A percentile compares a stretch with the other conserved stretches of the same genome.
phyloP scores from a whole-genome alignment of 805 yeast genomes.

The Saccharomycopsis malanga region DNA sequence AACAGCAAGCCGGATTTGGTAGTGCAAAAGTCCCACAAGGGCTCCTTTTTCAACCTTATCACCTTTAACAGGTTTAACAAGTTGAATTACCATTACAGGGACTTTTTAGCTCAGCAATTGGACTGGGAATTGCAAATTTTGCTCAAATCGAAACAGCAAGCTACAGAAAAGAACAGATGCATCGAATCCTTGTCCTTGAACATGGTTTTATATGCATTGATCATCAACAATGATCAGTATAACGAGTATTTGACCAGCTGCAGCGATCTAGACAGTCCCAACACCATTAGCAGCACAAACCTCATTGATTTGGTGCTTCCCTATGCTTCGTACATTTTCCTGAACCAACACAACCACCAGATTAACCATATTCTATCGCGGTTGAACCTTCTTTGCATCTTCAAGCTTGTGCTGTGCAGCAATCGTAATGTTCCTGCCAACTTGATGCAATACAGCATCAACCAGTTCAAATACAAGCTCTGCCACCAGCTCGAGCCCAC shows the following conservation, averaged over 20 bases:
- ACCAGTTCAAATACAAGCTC: conserved; percentile 37
- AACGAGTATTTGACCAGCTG: conserved; percentile 4
- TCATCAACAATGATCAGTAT: conserved; percentile 7
- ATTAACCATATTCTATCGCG: conserved; percentile 27
- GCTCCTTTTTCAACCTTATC: conserved; percentile 19
- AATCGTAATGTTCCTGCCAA: conserved; percentile 17
- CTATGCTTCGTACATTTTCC: conserved; percentile 33
- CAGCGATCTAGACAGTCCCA: conserved; percentile 2
- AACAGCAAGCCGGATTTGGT: conserved; percentile 16
- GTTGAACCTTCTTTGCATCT: conserved; percentile 27
- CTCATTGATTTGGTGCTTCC: conserved; percentile 32
- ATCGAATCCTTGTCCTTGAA: conserved; percentile 19
- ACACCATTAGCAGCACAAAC: conserved; percentile 6
- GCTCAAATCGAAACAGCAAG: conserved; percentile 3
- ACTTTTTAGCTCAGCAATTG: not conserved
- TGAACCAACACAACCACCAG: conserved; percentile 32
- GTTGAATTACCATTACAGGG: conserved; percentile 15
- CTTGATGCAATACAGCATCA: conserved; percentile 23
- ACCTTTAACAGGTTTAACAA: conserved; percentile 21
- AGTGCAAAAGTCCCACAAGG: conserved; percentile 8
- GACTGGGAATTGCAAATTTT: conserved; percentile 12
- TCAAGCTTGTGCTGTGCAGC: conserved; percentile 25
- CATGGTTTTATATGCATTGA: conserved; percentile 13
- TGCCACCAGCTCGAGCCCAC: conserved; percentile 36
- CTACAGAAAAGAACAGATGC: conserved; percentile 1